Evolutionary conservation across 306 rosid genomes (phyloP).

Genomic region (Acmispon strigosus): DNA sequence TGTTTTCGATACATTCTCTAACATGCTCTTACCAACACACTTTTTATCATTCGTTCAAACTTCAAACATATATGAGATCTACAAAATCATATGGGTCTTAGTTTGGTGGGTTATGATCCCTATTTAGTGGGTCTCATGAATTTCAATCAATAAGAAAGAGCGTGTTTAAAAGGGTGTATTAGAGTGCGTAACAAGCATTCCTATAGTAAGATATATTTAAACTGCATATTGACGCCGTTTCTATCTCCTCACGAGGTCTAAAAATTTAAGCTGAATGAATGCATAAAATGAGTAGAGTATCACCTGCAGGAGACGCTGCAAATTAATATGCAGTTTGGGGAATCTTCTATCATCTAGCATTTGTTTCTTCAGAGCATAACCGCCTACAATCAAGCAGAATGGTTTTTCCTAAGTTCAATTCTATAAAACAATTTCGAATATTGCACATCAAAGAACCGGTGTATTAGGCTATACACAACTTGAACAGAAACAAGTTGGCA

Average conservation of each 20-base stretch:
- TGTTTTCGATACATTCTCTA: not conserved
- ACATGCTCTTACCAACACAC: no score
- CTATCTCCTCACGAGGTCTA: not conserved
- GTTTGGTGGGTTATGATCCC: no score
- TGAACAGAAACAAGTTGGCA: slow-evolving; percentile 8
- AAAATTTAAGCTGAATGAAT: not conserved
- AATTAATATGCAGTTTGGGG: slow-evolving; percentile 85
- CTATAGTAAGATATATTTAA: not conserved
- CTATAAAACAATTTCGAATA: not conserved
- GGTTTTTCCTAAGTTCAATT: slow-evolving; percentile 1
- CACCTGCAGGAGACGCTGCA: slow-evolving; percentile 97
- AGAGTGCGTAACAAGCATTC: no score
- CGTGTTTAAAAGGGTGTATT: no score
- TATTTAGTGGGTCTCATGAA: no score
- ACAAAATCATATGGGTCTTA: no score
- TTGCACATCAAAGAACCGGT: not conserved
- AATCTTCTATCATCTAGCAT: slow-evolving; percentile 98
- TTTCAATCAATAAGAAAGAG: no score
- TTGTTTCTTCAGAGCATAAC: slow-evolving; percentile 80
- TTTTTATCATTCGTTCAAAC: no score
- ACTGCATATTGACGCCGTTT: not conserved
- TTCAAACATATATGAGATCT: no score
- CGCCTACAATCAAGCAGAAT: slow-evolving; percentile 48
- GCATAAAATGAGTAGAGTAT: slow-evolving; percentile 10
- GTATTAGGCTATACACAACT: not conserved